These are phyloP conservation scores for Sphagnum fallax DNA, from an alignment of 228 moss, liverwort and hornwort species.

Conservation along the genomic window DNA sequence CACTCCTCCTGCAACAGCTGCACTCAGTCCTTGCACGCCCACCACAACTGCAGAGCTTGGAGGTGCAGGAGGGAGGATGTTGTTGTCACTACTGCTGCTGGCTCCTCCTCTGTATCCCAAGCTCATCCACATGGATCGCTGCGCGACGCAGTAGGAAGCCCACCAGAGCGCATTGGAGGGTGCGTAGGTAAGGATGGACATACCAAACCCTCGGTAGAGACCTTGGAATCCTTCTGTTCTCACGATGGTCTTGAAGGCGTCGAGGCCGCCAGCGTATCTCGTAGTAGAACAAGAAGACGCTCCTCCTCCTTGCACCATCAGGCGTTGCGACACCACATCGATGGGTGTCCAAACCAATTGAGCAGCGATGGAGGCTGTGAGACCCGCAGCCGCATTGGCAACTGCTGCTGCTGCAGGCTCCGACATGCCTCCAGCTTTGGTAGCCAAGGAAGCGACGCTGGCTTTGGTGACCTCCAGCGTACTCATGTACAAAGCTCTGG, in stretches of 20 bases:
- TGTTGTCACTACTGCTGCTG: neutral
- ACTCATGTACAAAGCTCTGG: slow-evolving; percentile 54
- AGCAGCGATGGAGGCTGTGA: slow-evolving; percentile 46
- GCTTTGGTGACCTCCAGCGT: slow-evolving; percentile 50
- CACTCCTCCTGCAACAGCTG: slow-evolving; percentile 48
- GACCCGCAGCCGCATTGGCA: slow-evolving; percentile 51
- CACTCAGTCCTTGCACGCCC: slow-evolving; percentile 48
- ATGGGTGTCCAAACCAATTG: slow-evolving; percentile 62
- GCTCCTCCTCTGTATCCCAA: slow-evolving; percentile 17
- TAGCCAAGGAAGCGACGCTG: slow-evolving; percentile 31
- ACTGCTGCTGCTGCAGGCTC: slow-evolving; percentile 47
- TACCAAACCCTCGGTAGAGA: slow-evolving; percentile 42
- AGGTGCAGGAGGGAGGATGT: slow-evolving; percentile 12
- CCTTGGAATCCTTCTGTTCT: slow-evolving; percentile 36
- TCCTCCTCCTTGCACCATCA: slow-evolving; percentile 60
- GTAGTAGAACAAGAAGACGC: slow-evolving; percentile 11
- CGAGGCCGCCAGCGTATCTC: slow-evolving; percentile 43
- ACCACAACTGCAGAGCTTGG: slow-evolving; percentile 41
- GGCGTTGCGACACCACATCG: slow-evolving; percentile 43
- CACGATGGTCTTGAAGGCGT: slow-evolving; percentile 42
- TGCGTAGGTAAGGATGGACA: slow-evolving; percentile 43
- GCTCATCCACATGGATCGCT: slow-evolving; percentile 41
- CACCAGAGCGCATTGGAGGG: slow-evolving; percentile 60
- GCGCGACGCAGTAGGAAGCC: slow-evolving; percentile 51
- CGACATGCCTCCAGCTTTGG: slow-evolving; percentile 39